Base-by-base conservation (phyloP, 192 early-diverging fungal genomes). In the Backusella australiensis region DNA sequence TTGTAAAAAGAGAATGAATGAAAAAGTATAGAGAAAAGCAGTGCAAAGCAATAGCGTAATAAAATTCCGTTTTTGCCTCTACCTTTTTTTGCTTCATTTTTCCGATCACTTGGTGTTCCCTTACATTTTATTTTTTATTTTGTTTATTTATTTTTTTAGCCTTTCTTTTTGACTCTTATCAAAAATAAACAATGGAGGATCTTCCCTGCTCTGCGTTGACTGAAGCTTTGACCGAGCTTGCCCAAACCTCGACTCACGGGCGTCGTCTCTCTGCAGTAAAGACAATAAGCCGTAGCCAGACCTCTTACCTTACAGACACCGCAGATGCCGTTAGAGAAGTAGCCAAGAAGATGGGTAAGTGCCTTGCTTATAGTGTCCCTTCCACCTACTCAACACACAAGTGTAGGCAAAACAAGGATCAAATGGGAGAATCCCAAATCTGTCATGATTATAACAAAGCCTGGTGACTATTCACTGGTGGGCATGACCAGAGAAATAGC, bases 401-500 rank as follows among this genome's bases (percentile, higher is more conserved):
- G 8, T 53, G 17, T 69, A 78, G 77, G 77, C 12, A 72, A 69
- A 53, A 59, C 75, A 15, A 44, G 76, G 21, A 72, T 81, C 11
- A 81, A 76, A 26, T 81, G 80, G 80, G 80, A 81, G n/a, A 77
- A 74, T 36, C 72, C 71, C 1, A 56, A 77, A 42, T 74, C 72
- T 8, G 80, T 93, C 7, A 91, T 95, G 90, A 89, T 95, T 63
- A 90, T 95, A 36, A 92, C 92, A 1, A 95, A 95, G 78, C 92
- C 91, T 26, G 86, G 88, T 32, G 92, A 94, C 80, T 74, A 81
- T 14, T 85, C 85, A 8, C 83, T 94, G 6, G 82, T 94, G 15
- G 81, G 84, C 26, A 84, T 91, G 77, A 94, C 93, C 32, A 86
- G 91, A 1, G 87, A 93, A 39, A 81, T 94, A 67, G 89, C 91